These are phyloP conservation scores for Primulina eburnea DNA, from an alignment of 257 asterid genomes.

Conservation along the genomic window DNA sequence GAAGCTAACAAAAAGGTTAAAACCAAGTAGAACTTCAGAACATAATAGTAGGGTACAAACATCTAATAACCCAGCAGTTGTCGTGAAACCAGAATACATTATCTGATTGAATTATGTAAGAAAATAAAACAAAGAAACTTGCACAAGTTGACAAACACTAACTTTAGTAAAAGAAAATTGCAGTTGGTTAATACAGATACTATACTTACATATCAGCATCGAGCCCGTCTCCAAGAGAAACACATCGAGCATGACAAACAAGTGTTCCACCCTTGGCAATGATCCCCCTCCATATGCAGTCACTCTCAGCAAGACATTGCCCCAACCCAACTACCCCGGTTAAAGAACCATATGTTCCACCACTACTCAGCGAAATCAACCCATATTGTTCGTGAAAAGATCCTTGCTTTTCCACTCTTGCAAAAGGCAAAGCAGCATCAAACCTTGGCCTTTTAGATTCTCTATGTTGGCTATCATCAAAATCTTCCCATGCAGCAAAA, in stretches of 20 bases:
- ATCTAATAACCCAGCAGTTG: constrained; percentile 1
- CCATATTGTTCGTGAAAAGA: constrained; percentile 49
- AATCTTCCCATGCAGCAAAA: constrained; percentile 68
- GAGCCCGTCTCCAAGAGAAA: constrained; percentile 68
- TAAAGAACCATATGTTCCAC: constrained; percentile 38
- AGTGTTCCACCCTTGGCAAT: constrained; percentile 94
- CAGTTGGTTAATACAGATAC: constrained; percentile 15
- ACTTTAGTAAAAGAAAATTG: constrained; percentile 12
- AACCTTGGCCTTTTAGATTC: constrained; percentile 83
- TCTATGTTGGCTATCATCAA: constrained; percentile 61
- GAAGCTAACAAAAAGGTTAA: background rate
- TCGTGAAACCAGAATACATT: background rate
- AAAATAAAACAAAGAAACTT: constrained; percentile 20
- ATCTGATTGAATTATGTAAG: background rate
- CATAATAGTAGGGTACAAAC: too few relatives aligned
- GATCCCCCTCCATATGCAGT: constrained; percentile 82
- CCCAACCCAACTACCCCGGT: constrained; percentile 40
- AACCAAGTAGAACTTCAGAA: too few relatives aligned
- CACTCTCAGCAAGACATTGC: constrained; percentile 44
- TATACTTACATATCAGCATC: constrained; percentile 69
- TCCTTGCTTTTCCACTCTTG: constrained; percentile 40
- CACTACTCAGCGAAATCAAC: constrained; percentile 27
- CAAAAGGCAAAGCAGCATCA: constrained; percentile 47
- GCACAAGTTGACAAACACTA: constrained; percentile 15
- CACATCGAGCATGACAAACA: constrained; percentile 96